Base-by-base conservation (phyloP, 805 yeast species). In the Metschnikowia picachoensis region DNA sequence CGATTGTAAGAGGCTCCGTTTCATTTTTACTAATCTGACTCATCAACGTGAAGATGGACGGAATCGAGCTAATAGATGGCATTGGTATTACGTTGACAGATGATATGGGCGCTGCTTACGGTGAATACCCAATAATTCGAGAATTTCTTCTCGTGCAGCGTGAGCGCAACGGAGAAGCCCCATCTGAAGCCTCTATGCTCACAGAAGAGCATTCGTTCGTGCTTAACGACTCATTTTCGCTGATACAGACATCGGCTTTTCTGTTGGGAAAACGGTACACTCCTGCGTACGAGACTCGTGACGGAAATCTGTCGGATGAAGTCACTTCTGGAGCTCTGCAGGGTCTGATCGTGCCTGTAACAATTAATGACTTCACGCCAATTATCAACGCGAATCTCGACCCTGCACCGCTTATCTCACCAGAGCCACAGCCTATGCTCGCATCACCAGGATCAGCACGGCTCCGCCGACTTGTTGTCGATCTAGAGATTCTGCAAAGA, bases 401-500 rank as follows among this genome's bases (percentile, higher is more conserved):
- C 12, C 30, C 32, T n/a, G 28, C 10, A 8, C 12, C 25, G 17
- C 29, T 34, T 8, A 17, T 8, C 4, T 8, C 30, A 4, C 30
- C 20, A 14, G 16, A 11, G 30, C 35, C 11, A 2, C 28, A 13
- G 8, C 44, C 44, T 9, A 12, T 36, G 34, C 30, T 35, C n/a
- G 39, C 28, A 3, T 12, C 28, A 12, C n/a, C 35, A 15, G 30
- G 30, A 9, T 35, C 36, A 27, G 31, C 30, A 8, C 27, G 44
- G 8, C 30, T 30, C 16, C 27, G 44, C 12, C 35, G 44, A 9
- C 14, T 41, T 12, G 25, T 41, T 39, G 40, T 30, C 15, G 44
- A 41, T 15, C 36, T 41, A 11, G 44, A 41, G 36, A 39, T 41
- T n/a, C 44, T 41, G 44, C 44, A 35, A 36, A 39, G 44, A 29